Percentiles rank a stretch among this genome's conserved stretches.
Conservation (phyloP, 306 rosid genomes). For the Sindora glabra region DNA sequence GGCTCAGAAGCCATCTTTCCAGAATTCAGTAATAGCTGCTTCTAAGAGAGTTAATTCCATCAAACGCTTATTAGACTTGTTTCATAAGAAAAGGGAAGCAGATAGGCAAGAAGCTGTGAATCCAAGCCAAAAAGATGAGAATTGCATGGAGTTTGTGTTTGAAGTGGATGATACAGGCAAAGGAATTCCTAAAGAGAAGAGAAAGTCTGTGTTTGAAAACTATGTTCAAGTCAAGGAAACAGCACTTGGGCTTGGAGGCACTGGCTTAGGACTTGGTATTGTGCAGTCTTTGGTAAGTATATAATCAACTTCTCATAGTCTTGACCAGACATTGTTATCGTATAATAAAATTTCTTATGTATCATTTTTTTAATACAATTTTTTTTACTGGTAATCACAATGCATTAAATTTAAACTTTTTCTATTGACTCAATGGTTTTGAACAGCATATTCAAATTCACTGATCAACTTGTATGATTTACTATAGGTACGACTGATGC, state of each 20-base stretch:
- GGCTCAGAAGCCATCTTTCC: constrained; percentile 41
- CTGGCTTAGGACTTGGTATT: constrained; percentile 94
- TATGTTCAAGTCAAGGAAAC: constrained; percentile 72
- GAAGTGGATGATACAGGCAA: constrained; percentile 87
- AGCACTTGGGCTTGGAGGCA: constrained; percentile 51
- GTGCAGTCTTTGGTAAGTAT: constrained; percentile 76
- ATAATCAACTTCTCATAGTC: too few relatives aligned
- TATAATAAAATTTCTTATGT: too few relatives aligned
- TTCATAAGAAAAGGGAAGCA: constrained; percentile 20
- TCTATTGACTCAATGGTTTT: too few relatives aligned
- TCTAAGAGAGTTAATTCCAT: constrained; percentile 5
- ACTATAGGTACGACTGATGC: constrained; percentile 70
- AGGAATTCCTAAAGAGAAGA: constrained; percentile 81
- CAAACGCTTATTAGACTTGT: constrained; percentile 22
- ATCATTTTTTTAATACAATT: too few relatives aligned
- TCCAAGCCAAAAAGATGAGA: constrained; percentile 21
- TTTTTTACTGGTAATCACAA: too few relatives aligned
- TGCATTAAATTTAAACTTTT: too few relatives aligned
- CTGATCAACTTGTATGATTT: neutral
- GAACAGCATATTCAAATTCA: too few relatives aligned
- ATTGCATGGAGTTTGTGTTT: constrained; percentile 48
- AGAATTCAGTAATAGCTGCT: constrained; percentile 26
- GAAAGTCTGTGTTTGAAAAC: constrained; percentile 53
- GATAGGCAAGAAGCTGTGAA: constrained; percentile 22
- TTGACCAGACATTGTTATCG: too few relatives aligned